These are phyloP conservation scores for Populus pruinosa DNA, from an alignment of 345 rosid genomes.

Conservation along the genomic window DNA sequence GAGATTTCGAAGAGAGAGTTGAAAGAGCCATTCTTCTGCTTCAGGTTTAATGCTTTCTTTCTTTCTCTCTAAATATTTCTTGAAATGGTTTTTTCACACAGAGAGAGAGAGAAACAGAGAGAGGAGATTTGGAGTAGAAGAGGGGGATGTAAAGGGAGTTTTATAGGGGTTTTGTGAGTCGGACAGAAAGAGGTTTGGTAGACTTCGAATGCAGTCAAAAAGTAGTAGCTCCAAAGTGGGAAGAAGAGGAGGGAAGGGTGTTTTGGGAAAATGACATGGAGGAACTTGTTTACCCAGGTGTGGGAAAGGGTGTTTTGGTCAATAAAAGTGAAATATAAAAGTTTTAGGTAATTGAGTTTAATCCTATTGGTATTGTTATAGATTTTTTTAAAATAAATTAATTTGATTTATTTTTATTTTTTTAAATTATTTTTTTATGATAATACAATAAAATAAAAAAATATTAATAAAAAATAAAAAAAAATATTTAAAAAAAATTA, in stretches of 20 bases:
- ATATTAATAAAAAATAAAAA: too few species aligned
- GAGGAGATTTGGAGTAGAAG: neutral
- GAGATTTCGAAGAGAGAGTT: constrained; percentile 49
- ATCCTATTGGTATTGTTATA: too few species aligned
- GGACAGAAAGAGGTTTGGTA: constrained; percentile 17
- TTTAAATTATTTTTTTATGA: too few species aligned
- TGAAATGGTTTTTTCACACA: neutral
- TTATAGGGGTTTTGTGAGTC: neutral
- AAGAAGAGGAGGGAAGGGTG: neutral
- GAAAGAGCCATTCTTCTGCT: constrained; percentile 55
- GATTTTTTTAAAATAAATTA: too few species aligned
- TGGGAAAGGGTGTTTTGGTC: neutral
- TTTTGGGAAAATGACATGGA: neutral
- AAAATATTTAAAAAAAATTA: too few species aligned
- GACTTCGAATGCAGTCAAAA: neutral
- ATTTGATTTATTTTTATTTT: too few species aligned
- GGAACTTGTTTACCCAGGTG: neutral
- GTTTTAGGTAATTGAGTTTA: neutral
- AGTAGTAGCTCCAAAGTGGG: neutral
- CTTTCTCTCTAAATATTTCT: neutral
- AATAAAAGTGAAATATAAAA: neutral
- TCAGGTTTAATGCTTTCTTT: neutral
- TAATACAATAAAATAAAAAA: too few species aligned
- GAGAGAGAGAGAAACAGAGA: neutral
- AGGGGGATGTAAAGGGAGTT: neutral